These are phyloP conservation scores for Chrysanthemum seticuspe DNA, from an alignment of 129 eudicot genomes.

Conservation along the genomic window DNA sequence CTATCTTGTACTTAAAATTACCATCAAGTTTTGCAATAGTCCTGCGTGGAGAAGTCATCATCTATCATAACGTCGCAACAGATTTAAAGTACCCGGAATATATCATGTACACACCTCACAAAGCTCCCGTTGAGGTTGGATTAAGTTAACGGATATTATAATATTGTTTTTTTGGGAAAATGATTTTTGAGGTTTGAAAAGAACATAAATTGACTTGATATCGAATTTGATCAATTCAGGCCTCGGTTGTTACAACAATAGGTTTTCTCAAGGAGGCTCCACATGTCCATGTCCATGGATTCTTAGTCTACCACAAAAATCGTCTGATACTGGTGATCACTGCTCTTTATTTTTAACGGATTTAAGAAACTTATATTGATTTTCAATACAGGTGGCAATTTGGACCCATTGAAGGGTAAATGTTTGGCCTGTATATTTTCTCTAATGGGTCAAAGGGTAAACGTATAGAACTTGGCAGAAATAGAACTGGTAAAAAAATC, in stretches of 20 bases:
- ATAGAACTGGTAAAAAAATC: too few species aligned
- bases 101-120: constrained; percentile 67
- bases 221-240: constrained; percentile 43
- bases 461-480: too few species aligned
- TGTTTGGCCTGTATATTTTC: too few species aligned
- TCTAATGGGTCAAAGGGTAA: too few species aligned
- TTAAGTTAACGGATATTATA: constrained; percentile 16
- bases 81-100: constrained; percentile 80
- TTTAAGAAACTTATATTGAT: background rate
- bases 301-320: constrained; percentile 89
- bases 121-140: constrained; percentile 42
- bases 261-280: constrained; percentile 96
- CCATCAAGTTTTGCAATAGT: constrained; percentile 58
- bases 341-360: background rate
- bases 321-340: constrained; percentile 80
- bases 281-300: constrained; percentile 70
- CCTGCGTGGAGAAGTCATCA: constrained; percentile 66
- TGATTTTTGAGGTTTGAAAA: constrained; percentile 1
- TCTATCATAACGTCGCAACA: constrained; percentile 61
- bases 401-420: too few species aligned
- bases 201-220: constrained; percentile 5
- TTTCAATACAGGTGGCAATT: background rate
- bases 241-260: constrained; percentile 65
- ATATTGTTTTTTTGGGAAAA: background rate
- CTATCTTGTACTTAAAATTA: constrained; percentile 70